Evolutionary conservation across 2,329 filamentous ascomycete species (phyloP).

Genomic region (Arachnopeziza araneosa): DNA sequence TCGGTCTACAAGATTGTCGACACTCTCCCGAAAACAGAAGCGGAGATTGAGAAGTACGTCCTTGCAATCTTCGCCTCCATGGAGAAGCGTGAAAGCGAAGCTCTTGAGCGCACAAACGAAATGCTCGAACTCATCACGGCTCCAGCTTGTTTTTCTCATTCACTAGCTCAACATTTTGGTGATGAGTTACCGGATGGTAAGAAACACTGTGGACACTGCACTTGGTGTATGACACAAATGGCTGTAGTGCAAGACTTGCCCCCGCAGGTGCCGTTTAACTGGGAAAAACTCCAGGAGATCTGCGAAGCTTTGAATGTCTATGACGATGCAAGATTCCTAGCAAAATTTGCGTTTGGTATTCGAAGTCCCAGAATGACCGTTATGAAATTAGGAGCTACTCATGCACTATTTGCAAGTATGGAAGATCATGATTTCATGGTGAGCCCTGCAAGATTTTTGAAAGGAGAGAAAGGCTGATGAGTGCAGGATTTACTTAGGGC

Average conservation of each 20-base stretch:
- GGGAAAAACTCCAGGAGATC: too few relatives aligned
- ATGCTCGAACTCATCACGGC: conserved; percentile 50
- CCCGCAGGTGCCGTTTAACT: too few relatives aligned
- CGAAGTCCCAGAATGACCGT: conserved; percentile 47
- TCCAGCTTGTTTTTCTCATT: conserved; percentile 44
- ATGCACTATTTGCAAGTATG: conserved; percentile 45
- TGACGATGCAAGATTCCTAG: conserved; percentile 54
- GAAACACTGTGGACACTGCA: too few relatives aligned
- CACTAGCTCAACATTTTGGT: conserved; percentile 52
- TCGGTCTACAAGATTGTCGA: conserved; percentile 48
- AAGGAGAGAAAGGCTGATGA: too few relatives aligned
- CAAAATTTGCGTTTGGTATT: conserved; percentile 57
- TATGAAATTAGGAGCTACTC: conserved; percentile 41
- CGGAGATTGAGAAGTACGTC: conserved; percentile 41
- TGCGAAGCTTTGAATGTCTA: conserved; percentile 34
- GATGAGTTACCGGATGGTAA: conserved; percentile 39
- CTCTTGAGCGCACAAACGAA: conserved; percentile 43
- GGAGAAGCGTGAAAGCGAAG: conserved; percentile 46
- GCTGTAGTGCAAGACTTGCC: too few relatives aligned
- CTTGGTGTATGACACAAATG: too few relatives aligned
- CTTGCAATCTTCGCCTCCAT: conserved; percentile 46
- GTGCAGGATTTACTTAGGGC: too few relatives aligned
- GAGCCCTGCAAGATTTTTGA: conserved; percentile 9
- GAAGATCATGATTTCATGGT: conserved; percentile 49
- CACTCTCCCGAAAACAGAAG: conserved; percentile 37